Percentiles rank a stretch among this genome's conserved stretches.
phyloP scores from a whole-genome alignment of 2,329 filamentous ascomycete species.

The Paracamarosporium sp. region DNA sequence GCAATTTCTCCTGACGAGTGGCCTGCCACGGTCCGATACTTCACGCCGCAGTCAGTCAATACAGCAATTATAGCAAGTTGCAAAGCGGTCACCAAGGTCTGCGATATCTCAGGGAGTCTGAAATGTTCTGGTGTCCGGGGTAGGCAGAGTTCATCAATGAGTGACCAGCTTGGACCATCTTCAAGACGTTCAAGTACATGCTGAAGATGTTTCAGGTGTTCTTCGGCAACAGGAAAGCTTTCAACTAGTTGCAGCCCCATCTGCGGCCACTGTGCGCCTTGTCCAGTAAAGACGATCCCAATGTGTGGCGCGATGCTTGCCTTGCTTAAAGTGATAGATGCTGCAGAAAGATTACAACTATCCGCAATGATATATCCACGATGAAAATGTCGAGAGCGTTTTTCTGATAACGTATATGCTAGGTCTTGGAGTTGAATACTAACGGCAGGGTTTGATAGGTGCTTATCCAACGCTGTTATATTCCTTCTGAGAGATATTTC shows the following conservation, averaged over 20 bases:
- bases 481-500: not conserved
- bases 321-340: too few relatives aligned
- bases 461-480: not conserved
- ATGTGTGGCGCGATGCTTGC: too few relatives aligned
- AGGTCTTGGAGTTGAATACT: conserved; percentile 14
- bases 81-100: conserved; percentile 23
- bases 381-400: conserved; percentile 14
- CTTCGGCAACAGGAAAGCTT: not conserved
- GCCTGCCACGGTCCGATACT: conserved; percentile 15
- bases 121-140: not conserved
- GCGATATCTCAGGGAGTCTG: conserved; percentile 16
- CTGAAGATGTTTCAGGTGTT: conserved; percentile 19
- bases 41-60: conserved; percentile 17
- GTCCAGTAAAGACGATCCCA: conserved; percentile 29
- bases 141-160: conserved; percentile 14
- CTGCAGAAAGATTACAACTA: too few relatives aligned
- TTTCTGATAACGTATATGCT: conserved; percentile 28
- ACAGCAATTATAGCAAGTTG: conserved; percentile 24
- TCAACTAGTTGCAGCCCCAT: conserved; percentile 25
- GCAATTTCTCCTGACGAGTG: conserved; percentile 38
- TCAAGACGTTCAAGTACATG: conserved; percentile 1
- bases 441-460: conserved; percentile 6
- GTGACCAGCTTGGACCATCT: conserved; percentile 18
- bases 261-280: conserved; percentile 29
- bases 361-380: conserved; percentile 1